Evolutionary conservation across 768 basidiomycete genomes (phyloP).

Genomic region (Tubosaeta sp.): DNA sequence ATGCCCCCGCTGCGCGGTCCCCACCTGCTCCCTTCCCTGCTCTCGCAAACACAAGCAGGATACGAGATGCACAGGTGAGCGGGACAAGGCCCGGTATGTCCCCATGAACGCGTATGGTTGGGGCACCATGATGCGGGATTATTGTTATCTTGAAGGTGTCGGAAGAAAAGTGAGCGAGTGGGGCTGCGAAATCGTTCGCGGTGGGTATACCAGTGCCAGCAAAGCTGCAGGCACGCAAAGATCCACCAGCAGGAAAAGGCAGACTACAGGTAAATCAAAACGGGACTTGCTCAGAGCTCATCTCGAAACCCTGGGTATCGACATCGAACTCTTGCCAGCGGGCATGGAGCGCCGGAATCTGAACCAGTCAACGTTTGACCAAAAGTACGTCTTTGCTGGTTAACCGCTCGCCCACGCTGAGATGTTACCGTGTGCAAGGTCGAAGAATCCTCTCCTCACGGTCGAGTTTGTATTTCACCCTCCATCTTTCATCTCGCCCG

Average conservation of each 20-base stretch:
- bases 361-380: constrained; percentile 84
- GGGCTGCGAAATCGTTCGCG: constrained; percentile 64
- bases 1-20: constrained; percentile 70
- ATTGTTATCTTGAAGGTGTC: constrained; percentile 79
- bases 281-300: constrained; percentile 64
- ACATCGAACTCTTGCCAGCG: constrained; percentile 68
- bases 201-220: constrained; percentile 43
- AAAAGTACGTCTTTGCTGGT: constrained; percentile 51
- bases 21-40: constrained; percentile 71
- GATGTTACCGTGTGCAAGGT: constrained; percentile 39
- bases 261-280: constrained; percentile 41
- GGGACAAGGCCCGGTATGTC: constrained; percentile 69
- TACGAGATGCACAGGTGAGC: constrained; percentile 63
- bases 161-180: constrained; percentile 70
- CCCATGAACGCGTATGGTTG: constrained; percentile 82
- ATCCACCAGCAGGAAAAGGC: constrained; percentile 27
- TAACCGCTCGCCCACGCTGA: constrained; percentile 12
- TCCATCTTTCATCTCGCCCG: constrained; percentile 40
- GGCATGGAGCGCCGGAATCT: constrained; percentile 78
- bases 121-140: constrained; percentile 89
- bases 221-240: constrained; percentile 14
- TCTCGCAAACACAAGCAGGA: constrained; percentile 62
- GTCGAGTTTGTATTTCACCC: constrained; percentile 68
- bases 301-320: constrained; percentile 63
- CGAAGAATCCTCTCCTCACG: constrained; percentile 63